Evolutionary conservation across 305 asterid genomes (phyloP).

Genomic region (Caryopteris hybrid): DNA sequence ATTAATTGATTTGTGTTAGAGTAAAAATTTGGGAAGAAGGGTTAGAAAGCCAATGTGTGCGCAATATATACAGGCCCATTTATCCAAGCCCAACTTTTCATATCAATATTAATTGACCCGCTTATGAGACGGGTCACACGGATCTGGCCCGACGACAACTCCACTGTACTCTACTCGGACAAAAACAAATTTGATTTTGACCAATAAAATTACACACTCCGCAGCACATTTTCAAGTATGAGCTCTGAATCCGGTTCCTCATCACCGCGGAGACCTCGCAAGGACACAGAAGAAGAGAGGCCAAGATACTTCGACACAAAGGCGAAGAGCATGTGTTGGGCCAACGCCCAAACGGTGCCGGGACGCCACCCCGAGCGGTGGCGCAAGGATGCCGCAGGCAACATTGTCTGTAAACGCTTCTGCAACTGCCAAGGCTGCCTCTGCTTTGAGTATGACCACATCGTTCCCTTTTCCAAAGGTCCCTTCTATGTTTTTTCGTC

Average conservation of each 20-base stretch:
- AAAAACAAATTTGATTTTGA: too few relatives aligned
- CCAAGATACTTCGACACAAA: slow-evolving; percentile 61
- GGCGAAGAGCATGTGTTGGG: slow-evolving; percentile 76
- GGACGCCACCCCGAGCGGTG: slow-evolving; percentile 99
- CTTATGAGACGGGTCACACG: too few relatives aligned
- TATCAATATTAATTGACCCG: too few relatives aligned
- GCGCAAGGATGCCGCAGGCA: slow-evolving; percentile 97
- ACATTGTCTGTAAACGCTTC: slow-evolving; percentile 89
- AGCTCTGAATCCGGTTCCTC: slow-evolving; percentile 33
- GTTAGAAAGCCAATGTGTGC: too few relatives aligned
- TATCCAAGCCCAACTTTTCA: too few relatives aligned
- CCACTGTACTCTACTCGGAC: too few relatives aligned
- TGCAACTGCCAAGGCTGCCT: slow-evolving; percentile 89
- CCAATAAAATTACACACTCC: too few relatives aligned
- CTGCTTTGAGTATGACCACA: slow-evolving; percentile 95
- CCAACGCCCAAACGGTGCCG: slow-evolving; percentile 66
- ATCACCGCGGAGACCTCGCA: slow-evolving; percentile 35
- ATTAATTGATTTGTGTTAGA: too few relatives aligned
- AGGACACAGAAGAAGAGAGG: slow-evolving; percentile 47
- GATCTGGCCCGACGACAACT: too few relatives aligned
- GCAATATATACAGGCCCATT: too few relatives aligned
- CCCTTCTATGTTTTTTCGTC: background rate
- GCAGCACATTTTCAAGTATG: too few relatives aligned
- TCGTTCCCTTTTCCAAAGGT: slow-evolving; percentile 92
- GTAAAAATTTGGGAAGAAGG: too few relatives aligned